Base-by-base conservation (phyloP, 2,329 filamentous ascomycete genomes). In the Aspergillus aculeatinus region DNA sequence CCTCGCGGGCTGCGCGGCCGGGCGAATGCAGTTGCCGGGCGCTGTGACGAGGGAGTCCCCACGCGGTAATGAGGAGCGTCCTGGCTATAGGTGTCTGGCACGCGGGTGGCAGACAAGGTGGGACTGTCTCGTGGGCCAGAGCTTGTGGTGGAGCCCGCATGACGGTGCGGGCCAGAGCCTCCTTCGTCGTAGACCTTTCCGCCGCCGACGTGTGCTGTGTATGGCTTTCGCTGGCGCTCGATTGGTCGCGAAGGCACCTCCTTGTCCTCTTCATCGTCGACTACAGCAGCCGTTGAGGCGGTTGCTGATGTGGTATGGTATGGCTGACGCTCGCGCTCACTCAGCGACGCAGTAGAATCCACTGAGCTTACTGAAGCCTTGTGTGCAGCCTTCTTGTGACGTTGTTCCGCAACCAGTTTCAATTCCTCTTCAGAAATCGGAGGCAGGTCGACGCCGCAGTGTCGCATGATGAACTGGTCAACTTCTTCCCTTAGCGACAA, bases 211-310 rank as follows among this genome's bases (percentile, higher is more conserved):
- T 83, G 82, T 1, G 82, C 83, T 27, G 76, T 78, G 67, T 89
- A 90, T 0, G 87, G 87, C 61, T 89, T 85, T 42, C 87, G 79
- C 67, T 89, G 84, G 5, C 87, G 83, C 68, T 90, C 87, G 51
- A 89, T 83, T 1, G 84, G 84, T 1, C 81, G 77, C 0, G 78
- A 70, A 0, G 80, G 72, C 1, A 76, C 71, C 14, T 71, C 63
- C 29, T 78, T 76, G n/a, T 80, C 75, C 21, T 72, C 73, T 21
- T 75, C 78, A 23, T 76, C 74, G 42, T 76, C 73, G 14, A 79
- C 70, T 4, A 72, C 70, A n/a, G 73, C 74, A 5, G 65, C 70
- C 14, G 68, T 70, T 42, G 65, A 44, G 5, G 72, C 69, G n/a
- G 72, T 74, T 5, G 65, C 70, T 11, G 68, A 70, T 47, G 65